Evolutionary conservation across 176 grass and related monocot genomes (phyloP).

Genomic region (Lolium multiflorum): DNA sequence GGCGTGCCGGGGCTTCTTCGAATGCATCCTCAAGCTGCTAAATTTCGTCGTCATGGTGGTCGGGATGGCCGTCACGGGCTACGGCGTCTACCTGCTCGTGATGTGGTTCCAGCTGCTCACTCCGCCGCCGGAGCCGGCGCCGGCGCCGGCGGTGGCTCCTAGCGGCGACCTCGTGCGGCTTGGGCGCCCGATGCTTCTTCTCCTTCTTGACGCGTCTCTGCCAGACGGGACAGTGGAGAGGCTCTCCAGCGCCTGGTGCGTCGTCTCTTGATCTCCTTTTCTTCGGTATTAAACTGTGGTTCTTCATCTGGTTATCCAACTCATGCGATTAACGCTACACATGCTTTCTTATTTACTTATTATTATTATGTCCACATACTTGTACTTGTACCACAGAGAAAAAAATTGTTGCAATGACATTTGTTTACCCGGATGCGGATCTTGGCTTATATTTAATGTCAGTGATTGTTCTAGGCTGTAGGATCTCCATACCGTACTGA

Average conservation of each 20-base stretch:
- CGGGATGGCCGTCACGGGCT: slow-evolving; percentile 79
- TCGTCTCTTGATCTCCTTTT: slow-evolving; percentile 41
- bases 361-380: neutral
- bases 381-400: neutral
- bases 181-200: slow-evolving; percentile 56
- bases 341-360: slow-evolving; percentile 27
- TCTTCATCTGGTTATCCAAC: slow-evolving; percentile 22
- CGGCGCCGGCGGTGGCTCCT: slow-evolving; percentile 16
- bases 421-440: slow-evolving; percentile 4
- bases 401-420: neutral
- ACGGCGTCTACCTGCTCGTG: slow-evolving; percentile 72
- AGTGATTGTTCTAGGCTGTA: neutral
- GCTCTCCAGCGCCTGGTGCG: slow-evolving; percentile 75
- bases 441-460: slow-evolving; percentile 1
- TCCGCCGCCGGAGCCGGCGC: slow-evolving; percentile 12
- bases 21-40: slow-evolving; percentile 78
- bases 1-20: slow-evolving; percentile 74
- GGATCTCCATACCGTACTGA: slow-evolving; percentile 15
- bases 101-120: slow-evolving; percentile 65
- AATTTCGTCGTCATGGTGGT: slow-evolving; percentile 67
- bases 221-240: slow-evolving; percentile 48
- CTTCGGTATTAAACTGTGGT: neutral
- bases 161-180: slow-evolving; percentile 37
- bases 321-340: slow-evolving; percentile 2
- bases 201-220: slow-evolving; percentile 43